phyloP scores from a whole-genome alignment of 1,139 yeast genomes.

The Yamadazyma kanchanaburiensis region DNA sequence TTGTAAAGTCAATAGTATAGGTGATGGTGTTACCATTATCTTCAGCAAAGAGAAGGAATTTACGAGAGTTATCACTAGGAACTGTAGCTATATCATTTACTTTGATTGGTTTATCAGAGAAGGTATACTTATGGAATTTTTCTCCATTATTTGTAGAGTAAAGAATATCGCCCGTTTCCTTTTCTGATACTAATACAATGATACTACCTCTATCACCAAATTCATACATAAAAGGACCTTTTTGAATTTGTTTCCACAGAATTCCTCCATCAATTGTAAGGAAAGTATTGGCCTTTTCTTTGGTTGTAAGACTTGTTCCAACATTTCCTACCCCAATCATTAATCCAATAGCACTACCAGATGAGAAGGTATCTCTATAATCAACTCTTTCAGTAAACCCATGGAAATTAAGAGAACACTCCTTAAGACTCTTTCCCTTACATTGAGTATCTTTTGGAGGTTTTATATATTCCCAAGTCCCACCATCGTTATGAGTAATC shows the following conservation, averaged over 20 bases:
- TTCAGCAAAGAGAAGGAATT: conserved; percentile 45
- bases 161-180: conserved; percentile 52
- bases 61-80: conserved; percentile 83
- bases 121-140: conserved; percentile 67
- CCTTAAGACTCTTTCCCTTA: conserved; percentile 50
- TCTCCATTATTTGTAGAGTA: conserved; percentile 81
- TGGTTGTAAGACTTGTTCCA: conserved; percentile 54
- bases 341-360: conserved; percentile 86
- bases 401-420: conserved; percentile 83
- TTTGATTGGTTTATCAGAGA: conserved; percentile 52
- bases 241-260: conserved; percentile 75
- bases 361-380: conserved; percentile 78
- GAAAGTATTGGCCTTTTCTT: conserved; percentile 62
- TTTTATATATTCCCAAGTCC: conserved; percentile 69
- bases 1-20: conserved; percentile 67
- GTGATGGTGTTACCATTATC: conserved; percentile 24
- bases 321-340: conserved; percentile 89
- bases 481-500: conserved; percentile 90
- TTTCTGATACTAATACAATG: conserved; percentile 62
- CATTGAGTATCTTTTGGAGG: conserved; percentile 72
- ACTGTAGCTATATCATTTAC: conserved; percentile 82
- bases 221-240: conserved; percentile 88
- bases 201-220: conserved; percentile 94
- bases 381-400: conserved; percentile 89
- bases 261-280: conserved; percentile 86